phyloP scores from a whole-genome alignment of 345 rosid genomes.

The Salix dunnii region DNA sequence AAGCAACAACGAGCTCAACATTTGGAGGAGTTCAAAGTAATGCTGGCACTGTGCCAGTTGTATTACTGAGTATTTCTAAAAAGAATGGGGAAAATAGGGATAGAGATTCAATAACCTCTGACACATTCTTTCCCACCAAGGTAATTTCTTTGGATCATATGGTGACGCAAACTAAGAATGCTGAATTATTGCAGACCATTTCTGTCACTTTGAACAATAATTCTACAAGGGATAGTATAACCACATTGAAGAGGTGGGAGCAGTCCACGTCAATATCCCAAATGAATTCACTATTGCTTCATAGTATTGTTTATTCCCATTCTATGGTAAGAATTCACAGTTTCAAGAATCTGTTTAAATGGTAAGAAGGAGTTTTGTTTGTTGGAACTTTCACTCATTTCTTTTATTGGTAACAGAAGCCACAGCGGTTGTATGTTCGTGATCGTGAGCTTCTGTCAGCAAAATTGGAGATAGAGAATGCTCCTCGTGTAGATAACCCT shows the following conservation, averaged over 20 bases:
- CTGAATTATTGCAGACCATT: constrained; percentile 19
- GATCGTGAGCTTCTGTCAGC: constrained; percentile 61
- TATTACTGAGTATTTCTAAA: constrained; percentile 16
- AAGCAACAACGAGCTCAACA: constrained; percentile 1
- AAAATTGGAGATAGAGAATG: constrained; percentile 54
- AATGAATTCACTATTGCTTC: constrained; percentile 54
- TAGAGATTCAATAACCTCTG: constrained; percentile 16
- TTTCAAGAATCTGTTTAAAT: constrained; percentile 11
- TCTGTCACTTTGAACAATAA: constrained; percentile 8
- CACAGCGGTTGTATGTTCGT: constrained; percentile 45
- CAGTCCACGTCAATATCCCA: constrained; percentile 43
- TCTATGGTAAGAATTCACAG: constrained; percentile 43
- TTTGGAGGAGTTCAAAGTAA: constrained; percentile 5
- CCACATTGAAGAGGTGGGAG: constrained; percentile 26
- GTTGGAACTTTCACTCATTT: constrained; percentile 12
- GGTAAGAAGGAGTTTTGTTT: constrained; percentile 7
- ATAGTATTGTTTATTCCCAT: constrained; percentile 39
- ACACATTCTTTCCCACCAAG: constrained; percentile 16
- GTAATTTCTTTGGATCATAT: constrained; percentile 12
- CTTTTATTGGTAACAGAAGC: constrained; percentile 42
- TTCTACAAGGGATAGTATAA: constrained; percentile 11
- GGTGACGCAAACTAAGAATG: constrained; percentile 9
- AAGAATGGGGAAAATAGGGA: constrained; percentile 13
- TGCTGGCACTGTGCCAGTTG: constrained; percentile 8
- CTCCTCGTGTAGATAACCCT: constrained; percentile 30